These are phyloP conservation scores for Aulographum hederae DNA, from an alignment of 2,329 filamentous ascomycete species.

Conservation along the genomic window DNA sequence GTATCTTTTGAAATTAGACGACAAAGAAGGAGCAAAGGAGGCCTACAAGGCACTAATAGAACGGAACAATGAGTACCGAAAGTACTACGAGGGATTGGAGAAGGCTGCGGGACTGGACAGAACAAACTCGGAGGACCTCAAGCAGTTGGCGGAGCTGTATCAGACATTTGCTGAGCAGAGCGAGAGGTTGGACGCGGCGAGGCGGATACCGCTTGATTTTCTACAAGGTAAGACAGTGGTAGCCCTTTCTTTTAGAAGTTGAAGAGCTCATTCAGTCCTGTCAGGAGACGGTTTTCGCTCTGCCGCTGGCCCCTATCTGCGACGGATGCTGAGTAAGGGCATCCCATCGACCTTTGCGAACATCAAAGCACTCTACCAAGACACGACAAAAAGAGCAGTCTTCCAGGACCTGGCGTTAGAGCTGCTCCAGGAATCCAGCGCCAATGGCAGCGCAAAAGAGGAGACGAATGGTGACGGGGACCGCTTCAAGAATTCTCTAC, in stretches of 20 bases:
- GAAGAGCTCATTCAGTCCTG: not conserved
- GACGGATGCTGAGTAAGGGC: conserved; percentile 74
- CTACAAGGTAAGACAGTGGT: conserved; percentile 44
- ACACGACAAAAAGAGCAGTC: conserved; percentile 58
- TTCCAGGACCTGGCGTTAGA: conserved; percentile 53
- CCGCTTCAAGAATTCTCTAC: conserved; percentile 55
- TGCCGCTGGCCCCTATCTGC: conserved; percentile 62
- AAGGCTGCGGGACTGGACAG: conserved; percentile 45
- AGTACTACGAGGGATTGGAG: conserved; percentile 68
- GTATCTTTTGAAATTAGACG: conserved; percentile 62
- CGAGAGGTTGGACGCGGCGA: conserved; percentile 67
- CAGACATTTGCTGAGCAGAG: conserved; percentile 66
- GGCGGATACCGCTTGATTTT: conserved; percentile 78
- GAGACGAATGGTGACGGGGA: conserved; percentile 32
- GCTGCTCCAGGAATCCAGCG: conserved; percentile 3
- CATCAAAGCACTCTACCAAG: conserved; percentile 77
- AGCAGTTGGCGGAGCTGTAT: conserved; percentile 60
- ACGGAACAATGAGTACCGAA: conserved; percentile 71
- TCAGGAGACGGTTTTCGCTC: conserved; percentile 60
- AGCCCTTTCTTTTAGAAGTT: not conserved
- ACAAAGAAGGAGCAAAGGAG: conserved; percentile 61
- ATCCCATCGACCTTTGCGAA: conserved; percentile 95
- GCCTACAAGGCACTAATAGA: conserved; percentile 69
- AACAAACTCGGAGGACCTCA: conserved; percentile 43
- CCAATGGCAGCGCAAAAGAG: conserved; percentile 29